Percentiles rank a stretch among this genome's conserved stretches.
These are phyloP conservation scores for Arthrobotrys sphaeroides DNA, from an alignment of 2,329 filamentous ascomycete species.

Conservation along the genomic window DNA sequence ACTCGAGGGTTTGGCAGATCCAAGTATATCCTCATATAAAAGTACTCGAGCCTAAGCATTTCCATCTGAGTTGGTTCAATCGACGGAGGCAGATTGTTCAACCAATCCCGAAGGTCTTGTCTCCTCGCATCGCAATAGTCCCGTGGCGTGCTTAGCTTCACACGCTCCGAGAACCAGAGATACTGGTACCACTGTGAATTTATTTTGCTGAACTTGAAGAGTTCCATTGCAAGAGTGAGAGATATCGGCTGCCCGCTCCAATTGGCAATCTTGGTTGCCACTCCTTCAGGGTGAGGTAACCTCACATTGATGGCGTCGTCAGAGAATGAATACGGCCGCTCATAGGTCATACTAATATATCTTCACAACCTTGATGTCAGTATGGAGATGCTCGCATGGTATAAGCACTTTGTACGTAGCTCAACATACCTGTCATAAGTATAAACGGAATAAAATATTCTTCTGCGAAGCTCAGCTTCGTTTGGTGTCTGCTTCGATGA, in stretches of 20 bases:
- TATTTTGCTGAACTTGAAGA: slow-evolving; percentile 83
- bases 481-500: slow-evolving; percentile 74
- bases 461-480: slow-evolving; percentile 78
- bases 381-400: neutral
- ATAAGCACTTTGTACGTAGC: slow-evolving; percentile 23
- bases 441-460: slow-evolving; percentile 91
- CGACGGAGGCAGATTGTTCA: slow-evolving; percentile 74
- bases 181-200: slow-evolving; percentile 91
- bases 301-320: slow-evolving; percentile 83
- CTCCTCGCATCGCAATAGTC: slow-evolving; percentile 80
- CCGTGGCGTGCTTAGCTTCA: slow-evolving; percentile 73
- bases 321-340: slow-evolving; percentile 89
- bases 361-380: slow-evolving; percentile 63
- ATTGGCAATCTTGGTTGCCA: slow-evolving; percentile 63
- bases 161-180: slow-evolving; percentile 80
- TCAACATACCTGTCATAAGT: slow-evolving; percentile 80
- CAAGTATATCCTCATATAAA: slow-evolving; percentile 86
- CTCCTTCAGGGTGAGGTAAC: slow-evolving; percentile 56
- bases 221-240: slow-evolving; percentile 75
- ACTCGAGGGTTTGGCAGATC: slow-evolving; percentile 48
- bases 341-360: slow-evolving; percentile 86
- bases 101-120: slow-evolving; percentile 81
- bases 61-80: slow-evolving; percentile 74
- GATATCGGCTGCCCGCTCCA: slow-evolving; percentile 59
- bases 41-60: slow-evolving; percentile 85